Evolutionary conservation across 2,329 filamentous ascomycete genomes (phyloP).

Genomic region (Fusarium veterinarium): DNA sequence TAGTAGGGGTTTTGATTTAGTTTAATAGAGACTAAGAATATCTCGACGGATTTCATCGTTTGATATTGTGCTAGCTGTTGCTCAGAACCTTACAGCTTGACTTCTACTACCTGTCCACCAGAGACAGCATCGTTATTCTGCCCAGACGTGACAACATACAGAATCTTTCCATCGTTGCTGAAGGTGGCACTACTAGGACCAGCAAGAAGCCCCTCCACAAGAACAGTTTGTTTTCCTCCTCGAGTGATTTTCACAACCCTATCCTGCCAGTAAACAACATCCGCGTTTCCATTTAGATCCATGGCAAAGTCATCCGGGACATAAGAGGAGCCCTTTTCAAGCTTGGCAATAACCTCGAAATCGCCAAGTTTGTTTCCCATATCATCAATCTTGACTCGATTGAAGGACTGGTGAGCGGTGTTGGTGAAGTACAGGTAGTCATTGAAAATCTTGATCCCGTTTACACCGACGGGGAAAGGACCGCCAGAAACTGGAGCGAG

Average conservation of each 20-base stretch:
- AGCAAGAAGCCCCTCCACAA: not conserved
- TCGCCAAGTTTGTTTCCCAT: not conserved
- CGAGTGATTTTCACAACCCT: not conserved
- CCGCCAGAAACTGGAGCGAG: not conserved
- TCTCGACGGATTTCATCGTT: not conserved
- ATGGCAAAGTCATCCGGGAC: not conserved
- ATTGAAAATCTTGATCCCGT: not conserved
- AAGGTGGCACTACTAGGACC: not conserved
- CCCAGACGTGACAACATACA: not conserved
- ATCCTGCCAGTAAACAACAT: not conserved
- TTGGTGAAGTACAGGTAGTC: conserved; percentile 13
- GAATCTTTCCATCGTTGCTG: not conserved
- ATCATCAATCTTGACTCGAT: not conserved
- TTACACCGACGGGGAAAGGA: not conserved
- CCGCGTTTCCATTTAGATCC: not conserved
- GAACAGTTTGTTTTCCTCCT: not conserved
- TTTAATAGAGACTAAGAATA: not conserved
- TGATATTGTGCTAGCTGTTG: too few species aligned
- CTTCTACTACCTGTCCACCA: conserved; percentile 4
- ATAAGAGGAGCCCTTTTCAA: not conserved
- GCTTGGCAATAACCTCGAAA: not conserved
- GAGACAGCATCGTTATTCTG: not conserved
- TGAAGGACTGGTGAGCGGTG: not conserved
- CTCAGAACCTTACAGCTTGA: not conserved
- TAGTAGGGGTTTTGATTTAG: not conserved